Conservation (phyloP, 2,329 filamentous ascomycete species). For the Pyrenophora graminea region DNA sequence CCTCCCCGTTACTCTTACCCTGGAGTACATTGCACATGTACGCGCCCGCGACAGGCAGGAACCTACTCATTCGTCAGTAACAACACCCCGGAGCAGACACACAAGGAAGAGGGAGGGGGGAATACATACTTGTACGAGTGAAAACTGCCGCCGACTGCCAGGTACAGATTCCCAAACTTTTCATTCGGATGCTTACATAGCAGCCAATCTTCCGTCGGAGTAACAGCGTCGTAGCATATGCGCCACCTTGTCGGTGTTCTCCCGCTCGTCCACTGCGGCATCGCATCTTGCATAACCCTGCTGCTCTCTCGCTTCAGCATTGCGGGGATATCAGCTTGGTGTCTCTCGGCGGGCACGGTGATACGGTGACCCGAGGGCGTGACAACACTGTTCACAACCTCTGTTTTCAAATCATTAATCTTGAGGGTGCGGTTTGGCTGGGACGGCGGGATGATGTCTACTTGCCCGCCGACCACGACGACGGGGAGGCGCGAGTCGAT, state of each 20-base stretch:
- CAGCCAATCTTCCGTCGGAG: slow-evolving; percentile 66
- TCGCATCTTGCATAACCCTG: slow-evolving; percentile 31
- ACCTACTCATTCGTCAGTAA: slow-evolving; percentile 30
- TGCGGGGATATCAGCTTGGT: slow-evolving; percentile 51
- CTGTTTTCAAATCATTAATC: slow-evolving; percentile 62
- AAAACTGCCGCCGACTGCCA: slow-evolving; percentile 65
- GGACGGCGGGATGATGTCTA: slow-evolving; percentile 56
- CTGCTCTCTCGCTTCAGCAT: slow-evolving; percentile 51
- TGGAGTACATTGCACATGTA: slow-evolving; percentile 57
- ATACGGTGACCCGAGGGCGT: slow-evolving; percentile 57
- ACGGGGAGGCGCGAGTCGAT: slow-evolving; percentile 59
- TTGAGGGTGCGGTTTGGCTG: slow-evolving; percentile 57
- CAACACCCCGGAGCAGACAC: too few relatives aligned
- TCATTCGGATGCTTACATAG: slow-evolving; percentile 58
- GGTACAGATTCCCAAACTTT: slow-evolving; percentile 57
- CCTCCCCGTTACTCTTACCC: slow-evolving; percentile 42
- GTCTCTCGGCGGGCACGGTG: slow-evolving; percentile 54
- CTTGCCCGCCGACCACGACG: slow-evolving; percentile 54
- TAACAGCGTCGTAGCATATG: slow-evolving; percentile 64
- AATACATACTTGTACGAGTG: slow-evolving; percentile 61
- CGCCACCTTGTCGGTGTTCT: slow-evolving; percentile 51
- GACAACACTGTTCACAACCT: slow-evolving; percentile 59
- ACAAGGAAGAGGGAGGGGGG: too few relatives aligned
- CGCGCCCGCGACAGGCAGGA: slow-evolving; percentile 65
- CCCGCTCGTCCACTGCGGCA: slow-evolving; percentile 39